Base-by-base conservation (phyloP, 148 eudicot species). In the Rhododendron vialii region DNA sequence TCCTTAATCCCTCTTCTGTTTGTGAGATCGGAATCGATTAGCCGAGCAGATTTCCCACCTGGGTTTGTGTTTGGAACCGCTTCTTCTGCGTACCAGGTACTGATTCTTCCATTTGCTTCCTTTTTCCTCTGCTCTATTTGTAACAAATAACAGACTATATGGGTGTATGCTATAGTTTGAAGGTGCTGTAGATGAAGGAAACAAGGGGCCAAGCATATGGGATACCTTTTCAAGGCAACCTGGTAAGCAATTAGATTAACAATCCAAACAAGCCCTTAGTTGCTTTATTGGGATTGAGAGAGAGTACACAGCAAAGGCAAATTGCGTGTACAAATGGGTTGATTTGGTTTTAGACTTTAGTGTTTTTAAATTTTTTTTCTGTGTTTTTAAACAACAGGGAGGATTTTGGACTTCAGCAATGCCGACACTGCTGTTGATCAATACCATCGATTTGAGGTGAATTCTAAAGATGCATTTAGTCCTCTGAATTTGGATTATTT, bases 171-270 rank as follows among this genome's bases (percentile, higher is more conserved):
- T 55, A 11, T 65, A 97, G 99, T 95, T 95, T 92, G 99, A 97
- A 97, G 99, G 99, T 43, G 99, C 98, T 85, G 96, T 89, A 2
- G 86, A 91, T 90, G 99, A 97, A 93, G 99, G 98, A 73, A 95
- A 95, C 78, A 94, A 91, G 82, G 98, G 99, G 38, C 84, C 89
- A 36, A 95, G 96, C 87, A 97, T 95, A 14, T 97, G 99, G 99
- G 98, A 97, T 79, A 94, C 93, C 77, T 95, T 97, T 85, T 86
- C 92, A 4, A 93, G 89, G 71, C 87, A 87, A 80, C 90, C 94
- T 71, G 96, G 98, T 94, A 55, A 20, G 5, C 11, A 75, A 36
- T 75, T 75, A 18, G 79, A 38, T 55, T 18, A 1, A 75, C 14
- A 18, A 75, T 36, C 76, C 76, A 71, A 71, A 71, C 76, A 71